Conservation (phyloP, 2,329 filamentous ascomycete species). For the Colletotrichum trifolii region DNA sequence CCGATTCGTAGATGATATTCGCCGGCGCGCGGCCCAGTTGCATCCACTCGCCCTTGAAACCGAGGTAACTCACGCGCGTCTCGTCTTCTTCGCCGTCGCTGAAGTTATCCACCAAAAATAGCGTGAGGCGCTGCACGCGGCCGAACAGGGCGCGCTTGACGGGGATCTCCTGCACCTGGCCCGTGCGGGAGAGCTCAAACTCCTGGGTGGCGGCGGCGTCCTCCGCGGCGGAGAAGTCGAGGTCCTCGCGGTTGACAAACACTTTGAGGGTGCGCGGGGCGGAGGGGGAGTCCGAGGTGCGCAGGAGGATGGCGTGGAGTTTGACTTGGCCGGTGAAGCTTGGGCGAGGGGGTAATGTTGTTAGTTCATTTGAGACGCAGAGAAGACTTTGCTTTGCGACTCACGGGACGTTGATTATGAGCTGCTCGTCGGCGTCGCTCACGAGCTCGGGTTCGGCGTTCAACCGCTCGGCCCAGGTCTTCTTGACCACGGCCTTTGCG, state of each 20-base stretch:
- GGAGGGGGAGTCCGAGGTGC: constrained; percentile 75
- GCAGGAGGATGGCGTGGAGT: constrained; percentile 88
- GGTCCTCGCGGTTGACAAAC: constrained; percentile 85
- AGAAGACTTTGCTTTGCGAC: constrained; percentile 48
- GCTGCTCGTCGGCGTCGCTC: constrained; percentile 90
- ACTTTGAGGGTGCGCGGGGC: constrained; percentile 88
- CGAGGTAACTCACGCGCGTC: constrained; percentile 80
- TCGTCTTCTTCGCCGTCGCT: constrained; percentile 82
- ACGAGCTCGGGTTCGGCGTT: constrained; percentile 77
- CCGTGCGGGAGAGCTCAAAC: constrained; percentile 80
- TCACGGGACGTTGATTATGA: constrained; percentile 92
- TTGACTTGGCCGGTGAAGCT: constrained; percentile 96
- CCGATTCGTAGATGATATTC: constrained; percentile 92
- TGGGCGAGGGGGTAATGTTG: not conserved
- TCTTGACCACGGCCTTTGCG: constrained; percentile 82
- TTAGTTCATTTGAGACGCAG: constrained; percentile 8
- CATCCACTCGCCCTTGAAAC: constrained; percentile 81
- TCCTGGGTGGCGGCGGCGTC: constrained; percentile 78
- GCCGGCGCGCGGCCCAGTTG: constrained; percentile 82
- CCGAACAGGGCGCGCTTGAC: constrained; percentile 91
- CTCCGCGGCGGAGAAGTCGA: constrained; percentile 84
- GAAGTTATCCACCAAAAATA: constrained; percentile 96
- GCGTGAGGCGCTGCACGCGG: constrained; percentile 80
- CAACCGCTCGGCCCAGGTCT: constrained; percentile 89
- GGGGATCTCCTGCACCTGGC: constrained; percentile 86